phyloP scores from a whole-genome alignment of 2,329 filamentous ascomycete species.

The Chalaropsis ovoidea region DNA sequence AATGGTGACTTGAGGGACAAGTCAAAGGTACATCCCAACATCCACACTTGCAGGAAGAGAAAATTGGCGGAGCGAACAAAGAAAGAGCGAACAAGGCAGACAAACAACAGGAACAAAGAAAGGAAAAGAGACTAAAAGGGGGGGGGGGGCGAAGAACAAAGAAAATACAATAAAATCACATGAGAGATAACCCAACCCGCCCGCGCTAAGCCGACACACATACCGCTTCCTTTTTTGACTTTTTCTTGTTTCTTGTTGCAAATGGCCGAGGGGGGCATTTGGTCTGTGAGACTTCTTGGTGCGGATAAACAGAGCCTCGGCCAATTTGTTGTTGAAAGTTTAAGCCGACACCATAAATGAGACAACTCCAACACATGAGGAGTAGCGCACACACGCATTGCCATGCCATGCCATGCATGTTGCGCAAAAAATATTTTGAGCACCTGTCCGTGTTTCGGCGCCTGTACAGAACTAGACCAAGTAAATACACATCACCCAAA shows the following conservation, averaged over 20 bases:
- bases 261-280: neutral
- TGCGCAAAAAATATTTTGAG: neutral
- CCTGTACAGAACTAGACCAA: neutral
- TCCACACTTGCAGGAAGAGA: no score
- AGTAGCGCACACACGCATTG: neutral
- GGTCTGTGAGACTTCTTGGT: neutral
- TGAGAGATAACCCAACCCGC: neutral
- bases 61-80: neutral
- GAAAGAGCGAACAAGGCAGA: neutral
- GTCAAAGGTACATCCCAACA: neutral
- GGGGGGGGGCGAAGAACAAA: neutral
- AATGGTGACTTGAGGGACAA: neutral
- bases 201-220: neutral
- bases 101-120: conserved; percentile 6
- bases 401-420: neutral
- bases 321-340: conserved; percentile 1
- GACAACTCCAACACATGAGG: neutral
- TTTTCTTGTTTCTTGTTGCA: no score
- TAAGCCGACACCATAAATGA: neutral
- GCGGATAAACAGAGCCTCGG: conserved; percentile 4
- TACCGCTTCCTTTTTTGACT: no score
- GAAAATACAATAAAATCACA: neutral
- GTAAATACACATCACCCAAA: neutral
- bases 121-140: neutral
- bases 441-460: conserved; percentile 1